Percentiles rank a stretch among this genome's conserved stretches.
Conservation (phyloP, 2,329 filamentous ascomycete genomes). For the Pseudocercospora macadamiae region DNA sequence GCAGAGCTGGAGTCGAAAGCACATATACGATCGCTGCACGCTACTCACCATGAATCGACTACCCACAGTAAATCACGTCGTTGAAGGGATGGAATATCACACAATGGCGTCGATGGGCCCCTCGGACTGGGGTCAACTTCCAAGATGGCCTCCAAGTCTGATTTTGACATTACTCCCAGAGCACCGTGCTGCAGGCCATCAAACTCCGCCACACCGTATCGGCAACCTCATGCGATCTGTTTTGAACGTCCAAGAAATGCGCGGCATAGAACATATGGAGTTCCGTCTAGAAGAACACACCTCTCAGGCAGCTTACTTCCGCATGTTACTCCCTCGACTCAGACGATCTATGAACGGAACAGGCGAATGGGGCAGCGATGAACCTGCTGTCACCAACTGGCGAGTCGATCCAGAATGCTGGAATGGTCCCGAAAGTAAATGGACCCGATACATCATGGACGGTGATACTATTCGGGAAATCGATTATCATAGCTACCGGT, state of each 20-base stretch:
- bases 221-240: neutral
- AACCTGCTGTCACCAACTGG: neutral
- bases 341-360: neutral
- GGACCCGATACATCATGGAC: neutral
- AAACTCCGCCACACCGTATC: neutral
- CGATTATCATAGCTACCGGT: neutral
- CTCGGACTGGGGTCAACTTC: neutral
- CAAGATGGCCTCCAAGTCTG: neutral
- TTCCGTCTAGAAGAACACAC: neutral
- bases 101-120: neutral
- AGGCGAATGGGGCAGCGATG: neutral
- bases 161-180: neutral
- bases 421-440: neutral
- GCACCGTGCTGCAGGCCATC: neutral
- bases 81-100: too few relatives aligned
- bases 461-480: neutral
- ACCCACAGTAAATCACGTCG: neutral
- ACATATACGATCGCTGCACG: neutral
- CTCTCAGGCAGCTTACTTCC: neutral
- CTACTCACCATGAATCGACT: neutral
- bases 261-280: neutral
- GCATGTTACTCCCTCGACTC: neutral
- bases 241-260: neutral
- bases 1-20: neutral
- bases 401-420: neutral